phyloP scores from a whole-genome alignment of 352 stramenopile species.

The Globisporangium cylindrosporum region DNA sequence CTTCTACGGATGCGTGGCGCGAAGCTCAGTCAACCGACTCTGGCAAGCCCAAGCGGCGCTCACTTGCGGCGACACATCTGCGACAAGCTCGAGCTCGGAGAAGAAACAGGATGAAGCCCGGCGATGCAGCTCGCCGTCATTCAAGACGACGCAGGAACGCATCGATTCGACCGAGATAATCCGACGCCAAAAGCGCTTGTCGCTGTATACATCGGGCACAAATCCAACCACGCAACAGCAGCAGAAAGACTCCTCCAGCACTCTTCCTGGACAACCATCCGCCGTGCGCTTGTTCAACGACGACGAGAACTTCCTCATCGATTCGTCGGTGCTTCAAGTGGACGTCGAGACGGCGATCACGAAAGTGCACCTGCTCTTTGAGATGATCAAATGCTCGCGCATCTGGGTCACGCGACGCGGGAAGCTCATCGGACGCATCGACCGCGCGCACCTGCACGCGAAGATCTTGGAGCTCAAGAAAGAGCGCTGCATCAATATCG shows the following conservation, averaged over 20 bases:
- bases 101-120: slow-evolving; percentile 15
- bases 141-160: neutral
- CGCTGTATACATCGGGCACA: neutral
- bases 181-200: slow-evolving; percentile 5
- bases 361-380: slow-evolving; percentile 69
- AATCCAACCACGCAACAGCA: neutral
- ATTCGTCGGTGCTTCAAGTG: slow-evolving; percentile 55
- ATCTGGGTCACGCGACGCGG: slow-evolving; percentile 57
- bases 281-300: slow-evolving; percentile 20
- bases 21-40: slow-evolving; percentile 18
- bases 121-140: slow-evolving; percentile 8
- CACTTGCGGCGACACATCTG: neutral
- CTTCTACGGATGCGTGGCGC: slow-evolving; percentile 45
- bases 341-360: slow-evolving; percentile 51
- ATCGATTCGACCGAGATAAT: neutral
- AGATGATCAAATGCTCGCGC: slow-evolving; percentile 66
- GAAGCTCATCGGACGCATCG: slow-evolving; percentile 50
- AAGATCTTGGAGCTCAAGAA: slow-evolving; percentile 32
- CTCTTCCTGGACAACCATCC: neutral
- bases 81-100: neutral
- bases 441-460: slow-evolving; percentile 41
- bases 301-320: slow-evolving; percentile 27
- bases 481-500: slow-evolving; percentile 11
- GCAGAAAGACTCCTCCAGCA: neutral
- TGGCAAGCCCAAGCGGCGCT: neutral